Base-by-base conservation (phyloP, 306 rosid genomes). In the Echinosophora koreensis region DNA sequence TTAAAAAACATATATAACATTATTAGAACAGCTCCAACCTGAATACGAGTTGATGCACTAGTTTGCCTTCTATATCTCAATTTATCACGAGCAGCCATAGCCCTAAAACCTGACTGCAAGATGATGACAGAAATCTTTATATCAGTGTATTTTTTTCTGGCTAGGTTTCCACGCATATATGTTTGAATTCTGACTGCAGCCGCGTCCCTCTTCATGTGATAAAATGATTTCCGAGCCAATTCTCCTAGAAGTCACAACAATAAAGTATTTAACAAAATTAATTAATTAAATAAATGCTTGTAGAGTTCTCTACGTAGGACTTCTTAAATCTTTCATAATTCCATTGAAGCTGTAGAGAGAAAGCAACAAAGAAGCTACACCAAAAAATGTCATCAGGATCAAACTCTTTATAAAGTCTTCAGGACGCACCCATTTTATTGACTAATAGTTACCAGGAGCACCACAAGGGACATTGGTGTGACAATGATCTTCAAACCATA, bases 101-200 rank as follows among this genome's bases (percentile, higher is more conserved):
- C 84, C 69, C 89, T 91, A 38, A 87, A 51, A 82, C 88, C 90
- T 60, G 97, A 64, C 84, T 89, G 95, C 82, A 94, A 81, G 59
- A 84, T 64, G 73, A 84, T 58, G 59, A 77, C 85, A 78, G 86
- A 87, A 56, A 67, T 58, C 82, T 59, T 76, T 62, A 78, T 35
- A 67, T 71, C 63, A 4, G 57, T 37, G 80, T 85, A 91, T 39
- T 49, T 61, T 52, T 87, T 92, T 78, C 93, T 88, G 18, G 89
- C 90, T 66, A 88, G 79, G 64, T 66, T 63, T 85, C 88, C 61
- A 11, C 88, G 95, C 9, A 71, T 54, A 63, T 83, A 52, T 74
- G 67, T 84, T 85, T 94, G 98, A 77, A 94, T 92, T 87, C 77
- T 85, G 77, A 88, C 71, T 49, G 90, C 83, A 55, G 97, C 93